Evolutionary conservation across 1,284 basidiomycete species (phyloP).

Genomic region (Pterula multifida): DNA sequence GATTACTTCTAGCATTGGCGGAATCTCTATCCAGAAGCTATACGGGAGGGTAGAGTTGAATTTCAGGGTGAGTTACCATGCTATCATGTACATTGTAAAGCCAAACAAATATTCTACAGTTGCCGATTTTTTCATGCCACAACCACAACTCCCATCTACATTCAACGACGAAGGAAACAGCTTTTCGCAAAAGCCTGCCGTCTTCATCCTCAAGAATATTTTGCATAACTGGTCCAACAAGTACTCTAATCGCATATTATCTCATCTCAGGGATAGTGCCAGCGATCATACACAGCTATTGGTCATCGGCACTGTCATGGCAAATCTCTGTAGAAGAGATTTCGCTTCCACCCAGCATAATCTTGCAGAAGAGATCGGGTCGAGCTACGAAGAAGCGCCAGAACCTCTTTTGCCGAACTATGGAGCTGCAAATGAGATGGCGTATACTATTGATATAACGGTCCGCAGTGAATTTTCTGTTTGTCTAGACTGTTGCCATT

Average conservation of each 20-base stretch:
- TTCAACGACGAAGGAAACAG: background rate
- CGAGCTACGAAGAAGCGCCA: background rate
- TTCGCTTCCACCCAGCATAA: background rate
- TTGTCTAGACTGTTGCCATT: background rate
- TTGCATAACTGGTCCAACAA: slow-evolving; percentile 11
- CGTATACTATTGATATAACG: slow-evolving; percentile 1
- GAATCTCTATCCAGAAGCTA: background rate
- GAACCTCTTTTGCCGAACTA: background rate
- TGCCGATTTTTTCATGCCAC: background rate
- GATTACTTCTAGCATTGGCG: background rate
- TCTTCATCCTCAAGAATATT: slow-evolving; percentile 10
- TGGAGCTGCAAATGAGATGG: background rate
- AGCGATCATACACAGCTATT: background rate
- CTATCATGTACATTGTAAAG: background rate
- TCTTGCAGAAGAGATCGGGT: background rate
- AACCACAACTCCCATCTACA: background rate
- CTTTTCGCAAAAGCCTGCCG: background rate
- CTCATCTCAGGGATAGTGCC: background rate
- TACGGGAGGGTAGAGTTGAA: background rate
- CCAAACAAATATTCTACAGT: background rate
- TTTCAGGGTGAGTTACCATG: background rate
- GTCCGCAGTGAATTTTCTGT: background rate
- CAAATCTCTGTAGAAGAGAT: background rate
- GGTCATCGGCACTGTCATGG: background rate
- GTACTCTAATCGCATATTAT: background rate